Conservation (phyloP, 352 stramenopile genomes). For the Pythium plurisporium region DNA sequence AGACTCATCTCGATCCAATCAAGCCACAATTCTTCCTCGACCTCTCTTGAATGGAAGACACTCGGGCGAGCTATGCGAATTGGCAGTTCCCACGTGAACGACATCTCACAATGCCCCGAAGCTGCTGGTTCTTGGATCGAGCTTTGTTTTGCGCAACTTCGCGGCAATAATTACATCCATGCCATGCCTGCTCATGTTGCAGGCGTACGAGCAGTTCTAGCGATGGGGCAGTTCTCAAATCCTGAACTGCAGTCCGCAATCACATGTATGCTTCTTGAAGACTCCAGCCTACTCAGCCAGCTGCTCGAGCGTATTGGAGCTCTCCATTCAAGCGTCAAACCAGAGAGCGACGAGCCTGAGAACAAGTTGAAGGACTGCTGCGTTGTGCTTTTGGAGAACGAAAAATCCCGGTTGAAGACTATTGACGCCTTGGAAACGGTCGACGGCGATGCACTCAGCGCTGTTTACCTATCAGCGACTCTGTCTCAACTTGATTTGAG, state of each 20-base stretch:
- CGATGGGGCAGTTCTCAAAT: neutral
- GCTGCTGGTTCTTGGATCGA: slow-evolving; percentile 1
- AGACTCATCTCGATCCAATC: slow-evolving; percentile 5
- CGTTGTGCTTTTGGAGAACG: slow-evolving; percentile 49
- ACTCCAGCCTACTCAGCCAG: neutral
- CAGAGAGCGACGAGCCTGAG: slow-evolving; percentile 7
- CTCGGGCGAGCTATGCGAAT: slow-evolving; percentile 18
- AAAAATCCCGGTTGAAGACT: slow-evolving; percentile 38
- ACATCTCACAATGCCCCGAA: neutral
- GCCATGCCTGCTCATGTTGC: neutral
- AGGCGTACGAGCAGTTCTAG: slow-evolving; percentile 7
- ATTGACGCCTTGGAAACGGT: slow-evolving; percentile 32
- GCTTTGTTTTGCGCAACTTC: slow-evolving; percentile 8
- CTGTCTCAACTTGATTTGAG: slow-evolving; percentile 6
- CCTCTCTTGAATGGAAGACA: neutral
- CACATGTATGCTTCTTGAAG: neutral
- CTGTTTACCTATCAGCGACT: slow-evolving; percentile 3
- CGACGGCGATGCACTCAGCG: neutral
- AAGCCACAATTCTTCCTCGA: neutral
- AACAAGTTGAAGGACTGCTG: slow-evolving; percentile 28
- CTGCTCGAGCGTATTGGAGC: slow-evolving; percentile 14
- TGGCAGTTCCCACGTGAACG: neutral
- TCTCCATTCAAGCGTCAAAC: slow-evolving; percentile 20
- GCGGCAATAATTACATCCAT: neutral
- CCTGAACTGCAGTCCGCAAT: neutral